phyloP scores from a whole-genome alignment of 768 basidiomycete genomes.

The Scleroderma bovista region DNA sequence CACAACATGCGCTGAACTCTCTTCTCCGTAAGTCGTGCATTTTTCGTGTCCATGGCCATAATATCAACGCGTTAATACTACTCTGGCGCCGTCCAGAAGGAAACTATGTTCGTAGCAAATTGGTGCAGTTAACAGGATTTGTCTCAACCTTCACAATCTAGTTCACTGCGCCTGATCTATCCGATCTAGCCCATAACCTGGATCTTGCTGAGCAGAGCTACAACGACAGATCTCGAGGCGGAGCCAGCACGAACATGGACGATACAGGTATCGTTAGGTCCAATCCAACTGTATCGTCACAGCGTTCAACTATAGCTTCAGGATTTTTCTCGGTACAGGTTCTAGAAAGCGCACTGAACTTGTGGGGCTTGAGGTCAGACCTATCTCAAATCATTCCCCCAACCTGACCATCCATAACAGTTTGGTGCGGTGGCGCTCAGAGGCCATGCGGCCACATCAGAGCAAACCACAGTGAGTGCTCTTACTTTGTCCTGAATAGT shows the following conservation, averaged over 20 bases:
- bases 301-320: constrained; percentile 20
- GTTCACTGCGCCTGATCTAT: constrained; percentile 79
- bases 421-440: constrained; percentile 80
- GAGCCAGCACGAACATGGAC: constrained; percentile 77
- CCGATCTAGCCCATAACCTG: constrained; percentile 62
- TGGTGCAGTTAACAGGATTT: neutral
- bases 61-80: constrained; percentile 37
- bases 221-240: constrained; percentile 39
- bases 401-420: constrained; percentile 32
- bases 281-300: neutral
- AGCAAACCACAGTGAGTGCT: constrained; percentile 66
- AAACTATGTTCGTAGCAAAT: constrained; percentile 39
- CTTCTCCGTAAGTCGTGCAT: constrained; percentile 52
- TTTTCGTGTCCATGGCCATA: constrained; percentile 25
- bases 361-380: constrained; percentile 75
- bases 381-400: neutral
- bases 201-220: constrained; percentile 63
- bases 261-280: constrained; percentile 58
- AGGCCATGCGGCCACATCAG: constrained; percentile 74
- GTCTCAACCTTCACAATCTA: constrained; percentile 25
- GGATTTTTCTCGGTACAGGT: constrained; percentile 94
- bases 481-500: neutral
- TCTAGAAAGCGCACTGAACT: constrained; percentile 73
- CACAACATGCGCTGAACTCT: constrained; percentile 80
- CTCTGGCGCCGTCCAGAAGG: constrained; percentile 31